Conservation (phyloP, 768 basidiomycete genomes). For the Tremella yokohamensis region DNA sequence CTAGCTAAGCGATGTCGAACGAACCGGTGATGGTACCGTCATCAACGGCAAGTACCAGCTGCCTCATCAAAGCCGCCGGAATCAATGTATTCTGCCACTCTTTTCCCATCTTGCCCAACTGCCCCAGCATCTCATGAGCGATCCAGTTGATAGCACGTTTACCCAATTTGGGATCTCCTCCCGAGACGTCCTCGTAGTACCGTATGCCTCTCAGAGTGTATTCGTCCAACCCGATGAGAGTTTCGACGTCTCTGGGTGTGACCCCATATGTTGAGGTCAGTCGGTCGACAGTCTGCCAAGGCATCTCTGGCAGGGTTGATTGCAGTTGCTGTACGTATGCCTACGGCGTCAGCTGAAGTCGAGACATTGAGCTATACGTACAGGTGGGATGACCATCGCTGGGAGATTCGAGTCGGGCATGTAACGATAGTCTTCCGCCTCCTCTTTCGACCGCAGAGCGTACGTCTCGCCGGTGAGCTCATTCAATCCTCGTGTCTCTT, state of each 20-base stretch:
- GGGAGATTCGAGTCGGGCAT: slow-evolving; percentile 97
- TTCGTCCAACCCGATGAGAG: slow-evolving; percentile 66
- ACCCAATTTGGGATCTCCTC: slow-evolving; percentile 39
- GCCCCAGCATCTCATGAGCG: slow-evolving; percentile 79
- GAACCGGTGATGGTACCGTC: slow-evolving; percentile 66
- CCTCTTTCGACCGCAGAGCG: slow-evolving; percentile 80
- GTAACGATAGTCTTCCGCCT: slow-evolving; percentile 89
- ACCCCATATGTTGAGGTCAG: slow-evolving; percentile 58
- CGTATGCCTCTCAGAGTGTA: slow-evolving; percentile 64
- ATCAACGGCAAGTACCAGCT: slow-evolving; percentile 73
- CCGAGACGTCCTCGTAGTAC: slow-evolving; percentile 76
- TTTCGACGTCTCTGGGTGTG: slow-evolving; percentile 65
- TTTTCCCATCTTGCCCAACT: slow-evolving; percentile 60
- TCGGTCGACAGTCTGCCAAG: slow-evolving; percentile 61
- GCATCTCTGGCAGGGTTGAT: slow-evolving; percentile 68
- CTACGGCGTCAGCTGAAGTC: slow-evolving; percentile 53
- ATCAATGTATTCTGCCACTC: slow-evolving; percentile 58
- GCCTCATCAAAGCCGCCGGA: slow-evolving; percentile 64
- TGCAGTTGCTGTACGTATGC: slow-evolving; percentile 60
- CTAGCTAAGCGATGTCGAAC: not conserved
- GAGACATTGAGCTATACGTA: slow-evolving; percentile 18
- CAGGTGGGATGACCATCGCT: slow-evolving; percentile 54
- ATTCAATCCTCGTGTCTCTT: slow-evolving; percentile 90
- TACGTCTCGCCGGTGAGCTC: slow-evolving; percentile 77
- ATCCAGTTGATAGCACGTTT: slow-evolving; percentile 59